Conservation (phyloP, 140 eudicot genomes). For the Oenanthe javanica region DNA sequence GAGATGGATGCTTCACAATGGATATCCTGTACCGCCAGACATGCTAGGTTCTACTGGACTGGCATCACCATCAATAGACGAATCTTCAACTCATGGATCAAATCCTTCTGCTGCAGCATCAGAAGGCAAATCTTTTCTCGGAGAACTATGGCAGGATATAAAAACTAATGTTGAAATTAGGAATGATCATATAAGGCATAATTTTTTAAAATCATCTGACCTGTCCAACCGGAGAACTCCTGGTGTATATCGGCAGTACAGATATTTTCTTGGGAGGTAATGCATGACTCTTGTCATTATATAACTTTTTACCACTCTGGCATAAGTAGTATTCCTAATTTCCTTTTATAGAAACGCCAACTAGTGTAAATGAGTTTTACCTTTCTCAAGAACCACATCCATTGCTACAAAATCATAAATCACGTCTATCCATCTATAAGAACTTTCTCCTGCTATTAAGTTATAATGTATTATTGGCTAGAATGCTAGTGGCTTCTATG, state of each 20-base stretch:
- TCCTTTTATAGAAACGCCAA: no score
- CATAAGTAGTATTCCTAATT: neutral
- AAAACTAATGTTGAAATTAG: constrained; percentile 41
- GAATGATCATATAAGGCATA: constrained; percentile 39
- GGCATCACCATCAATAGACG: constrained; percentile 24
- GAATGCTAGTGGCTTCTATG: neutral
- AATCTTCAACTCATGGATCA: constrained; percentile 25
- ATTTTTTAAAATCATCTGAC: constrained; percentile 43
- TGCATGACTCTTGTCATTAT: neutral
- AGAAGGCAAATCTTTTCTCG: constrained; percentile 44
- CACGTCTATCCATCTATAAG: neutral
- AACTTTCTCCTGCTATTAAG: neutral
- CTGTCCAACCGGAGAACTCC: constrained; percentile 65
- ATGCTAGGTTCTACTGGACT: constrained; percentile 50
- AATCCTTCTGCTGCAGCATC: constrained; percentile 25
- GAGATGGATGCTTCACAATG: constrained; percentile 96
- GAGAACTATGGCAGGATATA: constrained; percentile 68
- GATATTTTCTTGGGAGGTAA: constrained; percentile 88
- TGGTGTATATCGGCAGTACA: constrained; percentile 43
- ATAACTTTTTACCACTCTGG: neutral
- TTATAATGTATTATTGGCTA: neutral
- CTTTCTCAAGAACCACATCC: neutral
- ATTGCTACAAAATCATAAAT: neutral
- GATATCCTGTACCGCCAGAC: constrained; percentile 81
- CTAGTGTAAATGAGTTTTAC: neutral